These are phyloP conservation scores for Babesia ovata DNA, from an alignment of 169 alveolate genomes.

Conservation along the genomic window DNA sequence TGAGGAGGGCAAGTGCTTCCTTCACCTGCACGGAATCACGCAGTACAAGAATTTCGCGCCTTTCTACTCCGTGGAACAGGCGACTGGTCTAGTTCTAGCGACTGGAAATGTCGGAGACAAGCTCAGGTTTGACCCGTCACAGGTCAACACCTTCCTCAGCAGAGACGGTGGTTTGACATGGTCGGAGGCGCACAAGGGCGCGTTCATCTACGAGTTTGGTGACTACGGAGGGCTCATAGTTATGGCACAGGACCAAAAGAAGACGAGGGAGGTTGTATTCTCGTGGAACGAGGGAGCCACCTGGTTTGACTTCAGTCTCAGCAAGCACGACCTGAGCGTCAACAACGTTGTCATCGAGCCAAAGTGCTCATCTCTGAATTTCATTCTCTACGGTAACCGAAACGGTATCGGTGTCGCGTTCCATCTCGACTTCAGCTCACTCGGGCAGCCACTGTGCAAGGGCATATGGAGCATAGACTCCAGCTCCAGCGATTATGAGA, in stretches of 20 bases:
- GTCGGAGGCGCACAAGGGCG: slow-evolving; percentile 96
- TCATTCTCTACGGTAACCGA: slow-evolving; percentile 93
- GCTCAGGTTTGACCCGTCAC: slow-evolving; percentile 81
- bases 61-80: slow-evolving; percentile 93
- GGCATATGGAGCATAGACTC: slow-evolving; percentile 94
- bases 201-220: slow-evolving; percentile 96
- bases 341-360: slow-evolving; percentile 96
- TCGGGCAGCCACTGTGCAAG: slow-evolving; percentile 93
- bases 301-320: slow-evolving; percentile 93
- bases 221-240: slow-evolving; percentile 99
- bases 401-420: slow-evolving; percentile 89
- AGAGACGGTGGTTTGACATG: slow-evolving; percentile 98
- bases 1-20: slow-evolving; percentile 89
- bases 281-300: slow-evolving; percentile 96
- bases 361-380: slow-evolving; percentile 89
- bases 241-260: slow-evolving; percentile 92
- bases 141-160: slow-evolving; percentile 93
- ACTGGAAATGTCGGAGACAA: slow-evolving; percentile 94
- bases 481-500: slow-evolving; percentile 93
- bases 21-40: slow-evolving; percentile 92
- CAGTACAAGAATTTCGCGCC: slow-evolving; percentile 89
- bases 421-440: slow-evolving; percentile 92
- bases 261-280: slow-evolving; percentile 87
- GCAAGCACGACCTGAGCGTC: slow-evolving; percentile 86
- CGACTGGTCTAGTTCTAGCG: slow-evolving; percentile 96